phyloP scores from a whole-genome alignment of 805 yeast genomes.

The Spencermartinsiella europaea region DNA sequence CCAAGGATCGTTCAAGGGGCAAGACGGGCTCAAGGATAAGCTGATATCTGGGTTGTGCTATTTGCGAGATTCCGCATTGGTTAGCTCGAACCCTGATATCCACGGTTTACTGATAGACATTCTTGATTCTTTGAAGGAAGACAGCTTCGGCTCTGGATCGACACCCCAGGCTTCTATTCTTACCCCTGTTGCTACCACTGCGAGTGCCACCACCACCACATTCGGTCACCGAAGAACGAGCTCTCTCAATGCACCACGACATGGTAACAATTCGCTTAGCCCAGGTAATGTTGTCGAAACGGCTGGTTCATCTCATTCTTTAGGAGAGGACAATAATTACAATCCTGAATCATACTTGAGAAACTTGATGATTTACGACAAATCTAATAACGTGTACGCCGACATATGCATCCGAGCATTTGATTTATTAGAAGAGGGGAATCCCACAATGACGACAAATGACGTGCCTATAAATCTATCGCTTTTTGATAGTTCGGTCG shows the following conservation, averaged over 20 bases:
- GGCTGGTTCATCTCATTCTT: background rate
- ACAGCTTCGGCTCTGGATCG: background rate
- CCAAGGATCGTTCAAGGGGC: constrained; percentile 9
- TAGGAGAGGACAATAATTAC: background rate
- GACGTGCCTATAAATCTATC: constrained; percentile 52
- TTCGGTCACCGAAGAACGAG: background rate
- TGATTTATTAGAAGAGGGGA: constrained; percentile 56
- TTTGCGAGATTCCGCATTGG: constrained; percentile 13
- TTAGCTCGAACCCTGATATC: constrained; percentile 11
- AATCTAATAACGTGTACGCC: constrained; percentile 27
- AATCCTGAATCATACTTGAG: constrained; percentile 12
- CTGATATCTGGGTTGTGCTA: constrained; percentile 13
- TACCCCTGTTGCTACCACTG: background rate
- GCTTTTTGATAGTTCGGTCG: constrained; percentile 48
- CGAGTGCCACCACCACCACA: background rate
- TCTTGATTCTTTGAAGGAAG: constrained; percentile 16
- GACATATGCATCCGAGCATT: constrained; percentile 44
- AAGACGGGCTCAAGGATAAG: constrained; percentile 10
- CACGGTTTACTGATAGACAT: constrained; percentile 18
- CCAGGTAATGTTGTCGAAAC: background rate
- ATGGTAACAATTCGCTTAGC: background rate
- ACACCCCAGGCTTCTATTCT: background rate
- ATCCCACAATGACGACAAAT: constrained; percentile 42
- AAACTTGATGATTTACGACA: constrained; percentile 29
- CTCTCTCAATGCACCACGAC: background rate